Conservation (phyloP, 2,329 filamentous ascomycete genomes). For the Pestalotiopsis sp. region DNA sequence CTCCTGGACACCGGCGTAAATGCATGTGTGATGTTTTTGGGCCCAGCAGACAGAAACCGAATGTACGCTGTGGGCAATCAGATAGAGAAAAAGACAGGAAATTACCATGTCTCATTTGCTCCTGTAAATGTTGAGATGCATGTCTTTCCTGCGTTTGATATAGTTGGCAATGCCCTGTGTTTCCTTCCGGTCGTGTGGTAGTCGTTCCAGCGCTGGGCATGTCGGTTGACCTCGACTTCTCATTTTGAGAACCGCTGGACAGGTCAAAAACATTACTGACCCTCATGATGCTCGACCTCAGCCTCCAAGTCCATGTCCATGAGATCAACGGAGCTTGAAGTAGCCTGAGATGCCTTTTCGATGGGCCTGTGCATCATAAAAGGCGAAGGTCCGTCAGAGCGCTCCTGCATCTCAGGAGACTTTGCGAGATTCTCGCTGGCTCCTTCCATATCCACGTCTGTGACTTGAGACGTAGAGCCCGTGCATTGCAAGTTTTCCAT, state of each 20-base stretch:
- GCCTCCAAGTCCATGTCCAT: constrained; percentile 40
- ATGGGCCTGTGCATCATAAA: constrained; percentile 25
- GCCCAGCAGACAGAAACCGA: no score
- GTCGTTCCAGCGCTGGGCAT: background rate
- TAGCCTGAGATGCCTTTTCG: constrained; percentile 19
- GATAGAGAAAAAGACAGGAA: no score
- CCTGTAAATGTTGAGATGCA: no score
- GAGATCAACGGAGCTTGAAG: constrained; percentile 21
- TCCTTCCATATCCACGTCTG: constrained; percentile 12
- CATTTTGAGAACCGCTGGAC: background rate
- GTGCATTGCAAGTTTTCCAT: constrained; percentile 16
- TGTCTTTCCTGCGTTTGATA: no score
- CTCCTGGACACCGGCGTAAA: background rate
- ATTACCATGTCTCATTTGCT: no score
- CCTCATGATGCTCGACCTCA: constrained; percentile 16
- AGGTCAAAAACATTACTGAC: background rate
- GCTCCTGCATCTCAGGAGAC: constrained; percentile 49
- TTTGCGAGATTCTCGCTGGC: constrained; percentile 17
- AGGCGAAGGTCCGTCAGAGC: constrained; percentile 25
- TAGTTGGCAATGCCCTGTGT: background rate
- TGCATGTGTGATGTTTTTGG: background rate
- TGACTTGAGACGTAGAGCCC: constrained; percentile 14
- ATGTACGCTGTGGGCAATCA: no score
- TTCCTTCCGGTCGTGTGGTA: background rate
- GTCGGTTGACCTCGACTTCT: background rate